phyloP scores from a whole-genome alignment of 805 yeast genomes.

The Sugiyamaella floridensis region DNA sequence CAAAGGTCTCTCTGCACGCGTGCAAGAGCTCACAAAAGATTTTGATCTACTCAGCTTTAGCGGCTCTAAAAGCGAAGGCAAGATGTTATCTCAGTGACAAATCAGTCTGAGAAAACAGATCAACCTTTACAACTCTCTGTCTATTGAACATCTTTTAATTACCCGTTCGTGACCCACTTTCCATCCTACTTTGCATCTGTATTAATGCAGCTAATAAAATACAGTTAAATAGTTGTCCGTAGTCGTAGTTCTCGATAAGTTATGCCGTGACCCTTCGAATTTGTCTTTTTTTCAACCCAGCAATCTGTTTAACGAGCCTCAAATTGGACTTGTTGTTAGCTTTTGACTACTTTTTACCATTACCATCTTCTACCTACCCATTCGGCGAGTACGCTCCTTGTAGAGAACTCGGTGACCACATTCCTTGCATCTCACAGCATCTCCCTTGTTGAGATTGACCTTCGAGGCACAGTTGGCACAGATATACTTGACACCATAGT shows the following conservation, averaged over 20 bases:
- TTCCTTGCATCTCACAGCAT: conserved; percentile 96
- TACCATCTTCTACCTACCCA: conserved; percentile 51
- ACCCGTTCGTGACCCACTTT: neutral
- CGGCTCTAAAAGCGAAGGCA: too few relatives aligned
- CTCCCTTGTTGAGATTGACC: conserved; percentile 81
- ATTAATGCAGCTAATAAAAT: neutral
- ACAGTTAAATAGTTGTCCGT: neutral
- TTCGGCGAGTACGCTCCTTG: conserved; percentile 95
- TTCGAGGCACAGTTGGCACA: conserved; percentile 95
- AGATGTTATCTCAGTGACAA: neutral
- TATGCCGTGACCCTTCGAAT: neutral
- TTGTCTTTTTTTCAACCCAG: neutral
- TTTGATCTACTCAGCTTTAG: neutral
- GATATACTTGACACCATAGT: conserved; percentile 83
- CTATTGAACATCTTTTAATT: neutral
- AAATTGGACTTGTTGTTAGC: conserved; percentile 44
- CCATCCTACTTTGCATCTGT: conserved; percentile 1
- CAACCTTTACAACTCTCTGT: too few relatives aligned
- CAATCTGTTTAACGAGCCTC: conserved; percentile 53
- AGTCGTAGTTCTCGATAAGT: neutral
- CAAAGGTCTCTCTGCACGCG: neutral
- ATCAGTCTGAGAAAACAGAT: too few relatives aligned
- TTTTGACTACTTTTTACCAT: neutral
- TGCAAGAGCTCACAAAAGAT: neutral
- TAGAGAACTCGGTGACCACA: conserved; percentile 97